Percentiles rank a stretch among this genome's conserved stretches.
Evolutionary conservation across 108 stramenopile species (phyloP).

Genomic region (Cyclotella cryptica): DNA sequence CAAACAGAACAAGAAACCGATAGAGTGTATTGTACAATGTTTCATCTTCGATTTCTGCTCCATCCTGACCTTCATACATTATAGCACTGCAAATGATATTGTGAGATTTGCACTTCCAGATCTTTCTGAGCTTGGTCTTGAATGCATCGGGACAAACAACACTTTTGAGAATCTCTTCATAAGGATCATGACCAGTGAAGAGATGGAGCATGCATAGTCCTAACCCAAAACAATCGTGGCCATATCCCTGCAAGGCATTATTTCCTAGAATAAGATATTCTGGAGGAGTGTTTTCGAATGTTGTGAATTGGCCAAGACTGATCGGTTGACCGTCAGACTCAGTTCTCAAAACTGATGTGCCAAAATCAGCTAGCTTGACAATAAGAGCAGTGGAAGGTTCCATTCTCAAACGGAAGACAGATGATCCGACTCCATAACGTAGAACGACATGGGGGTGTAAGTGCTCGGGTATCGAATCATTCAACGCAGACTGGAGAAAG

Average conservation of each 20-base stretch:
- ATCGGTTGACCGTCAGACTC: conserved; percentile 84
- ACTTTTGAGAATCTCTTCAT: conserved; percentile 95
- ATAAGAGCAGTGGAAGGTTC: conserved; percentile 60
- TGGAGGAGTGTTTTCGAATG: conserved; percentile 96
- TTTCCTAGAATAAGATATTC: conserved; percentile 94
- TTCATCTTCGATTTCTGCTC: conserved; percentile 79
- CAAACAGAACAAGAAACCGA: conserved; percentile 92
- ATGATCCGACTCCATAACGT: conserved; percentile 85
- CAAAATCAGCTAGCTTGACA: conserved; percentile 98
- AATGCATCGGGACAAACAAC: conserved; percentile 82
- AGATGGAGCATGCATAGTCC: conserved; percentile 97
- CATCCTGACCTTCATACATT: conserved; percentile 78
- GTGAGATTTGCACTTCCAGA: conserved; percentile 85
- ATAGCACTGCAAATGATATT: conserved; percentile 79
- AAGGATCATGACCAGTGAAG: conserved; percentile 94
- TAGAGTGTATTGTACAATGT: conserved; percentile 94
- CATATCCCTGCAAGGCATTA: conserved; percentile 84
- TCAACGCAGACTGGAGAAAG: conserved; percentile 69
- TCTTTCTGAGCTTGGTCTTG: conserved; percentile 62
- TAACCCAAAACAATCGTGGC: conserved; percentile 92
- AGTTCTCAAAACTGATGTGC: conserved; percentile 89
- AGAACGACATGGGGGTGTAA: conserved; percentile 63
- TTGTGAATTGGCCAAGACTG: conserved; percentile 94
- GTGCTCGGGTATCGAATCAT: conserved; percentile 28
- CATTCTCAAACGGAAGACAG: conserved; percentile 74